Base-by-base conservation (phyloP, 257 asterid genomes). In the Capsicum pubescens region DNA sequence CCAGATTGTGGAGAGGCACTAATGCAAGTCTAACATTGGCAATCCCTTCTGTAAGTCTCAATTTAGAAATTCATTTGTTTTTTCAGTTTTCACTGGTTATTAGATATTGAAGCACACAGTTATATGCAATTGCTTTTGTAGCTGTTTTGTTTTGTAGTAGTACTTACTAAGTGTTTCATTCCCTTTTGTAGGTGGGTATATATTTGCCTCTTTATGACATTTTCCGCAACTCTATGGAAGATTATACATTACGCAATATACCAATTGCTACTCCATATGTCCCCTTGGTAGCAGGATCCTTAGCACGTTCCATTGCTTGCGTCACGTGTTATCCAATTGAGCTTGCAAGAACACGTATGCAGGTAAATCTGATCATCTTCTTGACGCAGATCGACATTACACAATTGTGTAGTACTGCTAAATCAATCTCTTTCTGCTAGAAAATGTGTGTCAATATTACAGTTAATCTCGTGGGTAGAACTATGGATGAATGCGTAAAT, bases 271-370 rank as follows among this genome's bases (percentile, higher is more conserved):
- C 90, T 21, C 92, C 97, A 19, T 95, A 91, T 85, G 91, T 89
- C 84, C 98, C 99, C 61, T 83, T 92, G 71, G 87, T 95, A 77
- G 95, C 98, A 83, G 99, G 99, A 70, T 92, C 98, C 77, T 76
- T 95, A 83, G 94, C 99, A 13, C 93, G 99, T 80, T 93, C 99
- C 9, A 70, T 96, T 79, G 97, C 99, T 52, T 96, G 98, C 83
- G n/a, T 92, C 79, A 88, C 95, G 84, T 94, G 97, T 86, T 96
- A 96, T 86, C 99, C 97, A 54, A 82, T 93, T 79, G 99, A 95
- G 80, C 97, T 95, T 85, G 98, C 98, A 61, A 91, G 95, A 90
- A 95, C 99, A 10, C 97, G 98, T 57, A 93, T 95, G 98, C 99
- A 93, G 98, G 99, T 95, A 88, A 42, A 57, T 26, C 15, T 77